Conservation (phyloP, 257 asterid species). For the Primulina tabacum region DNA sequence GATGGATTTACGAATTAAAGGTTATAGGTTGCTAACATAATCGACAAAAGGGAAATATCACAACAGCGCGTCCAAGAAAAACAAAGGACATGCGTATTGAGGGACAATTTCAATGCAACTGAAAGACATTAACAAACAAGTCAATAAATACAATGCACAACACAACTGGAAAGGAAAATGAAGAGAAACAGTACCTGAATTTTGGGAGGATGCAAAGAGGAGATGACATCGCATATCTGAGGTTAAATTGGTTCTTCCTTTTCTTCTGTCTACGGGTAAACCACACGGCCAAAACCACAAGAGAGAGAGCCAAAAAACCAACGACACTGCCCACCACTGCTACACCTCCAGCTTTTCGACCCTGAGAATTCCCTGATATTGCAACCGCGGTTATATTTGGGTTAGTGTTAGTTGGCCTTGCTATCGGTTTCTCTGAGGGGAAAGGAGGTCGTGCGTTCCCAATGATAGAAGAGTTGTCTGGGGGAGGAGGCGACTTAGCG, state of each 20-base stretch:
- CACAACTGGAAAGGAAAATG: slow-evolving; percentile 10
- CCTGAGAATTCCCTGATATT: slow-evolving; percentile 37
- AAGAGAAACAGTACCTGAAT: slow-evolving; percentile 57
- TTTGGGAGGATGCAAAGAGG: slow-evolving; percentile 77
- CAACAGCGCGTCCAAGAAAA: background rate
- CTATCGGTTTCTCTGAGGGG: slow-evolving; percentile 64
- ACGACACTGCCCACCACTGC: slow-evolving; percentile 53
- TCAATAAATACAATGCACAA: slow-evolving; percentile 12
- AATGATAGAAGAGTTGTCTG: slow-evolving; percentile 30
- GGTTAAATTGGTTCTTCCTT: slow-evolving; percentile 43
- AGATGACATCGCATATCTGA: slow-evolving; percentile 52
- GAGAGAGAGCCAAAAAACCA: slow-evolving; percentile 62
- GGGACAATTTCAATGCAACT: slow-evolving; percentile 4
- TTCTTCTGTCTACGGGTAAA: slow-evolving; percentile 51
- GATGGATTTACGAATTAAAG: background rate
- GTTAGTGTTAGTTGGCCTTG: slow-evolving; percentile 41
- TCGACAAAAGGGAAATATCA: slow-evolving; percentile 8
- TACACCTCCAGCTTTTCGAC: slow-evolving; percentile 40
- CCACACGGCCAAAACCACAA: slow-evolving; percentile 62
- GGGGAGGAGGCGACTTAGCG: slow-evolving; percentile 37
- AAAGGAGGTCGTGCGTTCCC: slow-evolving; percentile 35
- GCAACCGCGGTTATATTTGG: slow-evolving; percentile 42
- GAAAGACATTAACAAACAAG: background rate
- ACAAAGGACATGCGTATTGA: slow-evolving; percentile 2
- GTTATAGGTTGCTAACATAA: background rate